Conservation (phyloP, 2,329 filamentous ascomycete genomes). For the Phaeosphaeria sp. region DNA sequence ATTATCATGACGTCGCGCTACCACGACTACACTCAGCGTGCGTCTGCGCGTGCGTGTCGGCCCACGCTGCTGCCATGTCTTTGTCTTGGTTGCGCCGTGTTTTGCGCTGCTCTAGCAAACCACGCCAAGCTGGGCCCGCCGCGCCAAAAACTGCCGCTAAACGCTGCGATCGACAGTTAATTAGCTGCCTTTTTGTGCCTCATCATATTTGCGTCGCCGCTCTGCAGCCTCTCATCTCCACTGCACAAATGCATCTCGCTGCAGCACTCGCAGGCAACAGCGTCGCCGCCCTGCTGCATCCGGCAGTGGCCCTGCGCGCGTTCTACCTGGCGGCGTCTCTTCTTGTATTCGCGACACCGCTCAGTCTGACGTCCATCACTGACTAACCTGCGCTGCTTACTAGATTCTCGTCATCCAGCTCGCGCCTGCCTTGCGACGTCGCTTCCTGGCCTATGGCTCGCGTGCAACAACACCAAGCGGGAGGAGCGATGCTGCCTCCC, state of each 20-base stretch:
- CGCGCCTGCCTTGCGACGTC: slow-evolving; percentile 58
- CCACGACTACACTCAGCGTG: neutral
- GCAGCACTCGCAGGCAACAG: slow-evolving; percentile 5
- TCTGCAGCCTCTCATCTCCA: slow-evolving; percentile 5
- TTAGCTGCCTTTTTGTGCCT: slow-evolving; percentile 7
- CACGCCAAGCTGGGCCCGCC: neutral
- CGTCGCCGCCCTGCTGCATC: slow-evolving; percentile 17
- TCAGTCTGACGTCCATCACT: slow-evolving; percentile 15
- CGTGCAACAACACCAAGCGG: slow-evolving; percentile 48
- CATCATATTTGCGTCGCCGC: slow-evolving; percentile 25
- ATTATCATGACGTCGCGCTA: neutral
- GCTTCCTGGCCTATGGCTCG: slow-evolving; percentile 68
- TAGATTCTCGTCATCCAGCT: slow-evolving; percentile 60
- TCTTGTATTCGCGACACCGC: slow-evolving; percentile 48
- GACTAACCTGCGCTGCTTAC: slow-evolving; percentile 39
- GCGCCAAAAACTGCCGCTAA: slow-evolving; percentile 12
- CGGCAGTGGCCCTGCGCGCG: slow-evolving; percentile 38
- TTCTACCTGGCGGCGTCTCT: slow-evolving; percentile 48
- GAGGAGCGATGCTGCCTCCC: slow-evolving; percentile 4
- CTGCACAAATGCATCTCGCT: slow-evolving; percentile 1
- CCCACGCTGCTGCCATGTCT: neutral
- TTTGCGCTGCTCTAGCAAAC: neutral
- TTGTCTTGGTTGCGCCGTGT: neutral
- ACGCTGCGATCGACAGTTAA: slow-evolving; percentile 20
- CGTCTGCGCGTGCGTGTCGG: neutral